phyloP scores from a whole-genome alignment of 371 early-diverging fungal genomes.

The Mucor piriformis region DNA sequence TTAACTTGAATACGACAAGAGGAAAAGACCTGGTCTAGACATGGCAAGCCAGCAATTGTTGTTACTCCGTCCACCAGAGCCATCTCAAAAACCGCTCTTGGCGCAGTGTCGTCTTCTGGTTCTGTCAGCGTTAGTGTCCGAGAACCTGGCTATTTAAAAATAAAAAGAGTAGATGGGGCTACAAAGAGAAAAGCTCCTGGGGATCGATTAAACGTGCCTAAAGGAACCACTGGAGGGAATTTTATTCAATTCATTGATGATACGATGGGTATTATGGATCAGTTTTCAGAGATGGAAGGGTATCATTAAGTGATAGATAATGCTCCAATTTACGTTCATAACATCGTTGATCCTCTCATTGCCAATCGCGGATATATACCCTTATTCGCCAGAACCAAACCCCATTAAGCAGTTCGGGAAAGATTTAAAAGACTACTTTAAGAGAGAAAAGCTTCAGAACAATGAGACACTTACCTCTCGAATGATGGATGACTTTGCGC shows the following conservation, averaged over 20 bases:
- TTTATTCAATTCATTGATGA: slow-evolving; percentile 18
- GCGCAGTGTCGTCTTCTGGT: slow-evolving; percentile 7
- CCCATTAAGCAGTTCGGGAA: slow-evolving; percentile 10
- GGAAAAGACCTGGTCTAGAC: slow-evolving; percentile 1
- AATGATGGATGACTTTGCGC: not conserved
- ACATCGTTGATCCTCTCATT: slow-evolving; percentile 5
- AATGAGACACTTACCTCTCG: slow-evolving; percentile 6
- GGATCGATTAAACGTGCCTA: slow-evolving; percentile 2
- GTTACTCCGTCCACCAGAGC: slow-evolving; percentile 11
- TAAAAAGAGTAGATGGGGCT: slow-evolving; percentile 3
- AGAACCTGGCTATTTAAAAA: slow-evolving; percentile 4
- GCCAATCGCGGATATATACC: slow-evolving; percentile 3
- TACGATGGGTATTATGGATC: slow-evolving; percentile 24
- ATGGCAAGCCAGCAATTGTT: slow-evolving; percentile 1
- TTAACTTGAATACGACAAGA: not conserved
- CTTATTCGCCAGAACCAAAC: slow-evolving; percentile 15
- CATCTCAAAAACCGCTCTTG: slow-evolving; percentile 8
- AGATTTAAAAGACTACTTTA: slow-evolving; percentile 9
- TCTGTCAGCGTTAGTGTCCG: not conserved
- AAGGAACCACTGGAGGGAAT: slow-evolving; percentile 10
- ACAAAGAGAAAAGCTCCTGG: slow-evolving; percentile 10
- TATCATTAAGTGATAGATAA: slow-evolving; percentile 14
- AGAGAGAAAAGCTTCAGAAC: not conserved
- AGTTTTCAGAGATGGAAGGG: slow-evolving; percentile 13
- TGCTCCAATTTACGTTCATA: slow-evolving; percentile 11